Evolutionary conservation across 306 rosid genomes (phyloP), one percentile per base, ranked within the genome.

Genomic region (Heteromeles arbutifolia): DNA sequence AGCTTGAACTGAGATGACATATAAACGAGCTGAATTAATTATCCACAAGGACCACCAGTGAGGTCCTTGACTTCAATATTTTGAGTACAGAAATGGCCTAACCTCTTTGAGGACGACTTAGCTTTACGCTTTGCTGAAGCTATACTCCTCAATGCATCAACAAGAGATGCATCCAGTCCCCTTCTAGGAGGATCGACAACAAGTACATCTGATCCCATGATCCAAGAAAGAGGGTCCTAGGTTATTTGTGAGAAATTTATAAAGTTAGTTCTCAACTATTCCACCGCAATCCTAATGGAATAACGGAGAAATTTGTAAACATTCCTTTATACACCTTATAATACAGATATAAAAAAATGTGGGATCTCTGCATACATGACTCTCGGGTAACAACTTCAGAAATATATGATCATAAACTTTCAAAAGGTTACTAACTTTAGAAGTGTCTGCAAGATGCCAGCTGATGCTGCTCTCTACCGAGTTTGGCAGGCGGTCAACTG

Each of bases 151-250:
- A 95, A 86, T 50, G 88, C 83, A 73, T 85, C 87, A 39, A 90
- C 69, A 80, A 92, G 93, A 77, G 98, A 87, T 66, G 81, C 71
- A 77, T 90, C 98, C 72, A 95, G 78, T 69, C 98, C 98, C 88
- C 89, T 95, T 78, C 98, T 86, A 50, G 96, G 98, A 80, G 98
- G 98, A 90, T 95, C 98, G 57, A 95, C 90, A 79, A 95, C 87
- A 62, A 95, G 71, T 72, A 95, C 97, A 75, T 95, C 96, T 63
- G 97, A 92, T 32, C 96, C 97, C 88, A 78, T 58, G 57, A 95
- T 84, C 97, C 98, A 95, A 62, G 87, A 76, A 80, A 92, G 80
- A 78, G 98, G 96, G 14, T 95, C 97, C 98, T 95, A 90, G 78
- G 77, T 77, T 53, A 78, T 72, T 83, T 67, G 77, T 74, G 73